Percentiles rank a stretch among this genome's conserved stretches.
Evolutionary conservation across 805 yeast genomes (phyloP).

Genomic region (Suhomyces canberraensis): DNA sequence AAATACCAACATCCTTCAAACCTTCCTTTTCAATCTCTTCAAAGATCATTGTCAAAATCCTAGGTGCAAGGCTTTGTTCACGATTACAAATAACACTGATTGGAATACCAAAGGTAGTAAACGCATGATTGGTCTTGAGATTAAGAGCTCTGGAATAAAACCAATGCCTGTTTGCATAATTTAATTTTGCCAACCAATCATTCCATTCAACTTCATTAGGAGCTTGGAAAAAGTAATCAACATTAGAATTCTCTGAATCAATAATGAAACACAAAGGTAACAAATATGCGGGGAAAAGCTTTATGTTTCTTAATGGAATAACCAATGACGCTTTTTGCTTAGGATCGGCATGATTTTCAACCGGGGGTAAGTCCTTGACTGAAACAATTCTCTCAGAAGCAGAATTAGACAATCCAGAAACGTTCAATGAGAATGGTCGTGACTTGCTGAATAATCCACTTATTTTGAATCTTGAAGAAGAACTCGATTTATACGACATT

Average conservation of each 20-base stretch:
- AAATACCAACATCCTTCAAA: conserved; percentile 84
- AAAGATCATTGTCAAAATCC: conserved; percentile 60
- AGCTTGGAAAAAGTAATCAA: conserved; percentile 68
- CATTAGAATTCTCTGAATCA: conserved; percentile 41
- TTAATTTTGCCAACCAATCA: conserved; percentile 64
- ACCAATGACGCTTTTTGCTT: conserved; percentile 50
- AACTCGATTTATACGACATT: conserved; percentile 34
- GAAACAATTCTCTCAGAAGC: conserved; percentile 44
- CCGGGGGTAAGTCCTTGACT: conserved; percentile 60
- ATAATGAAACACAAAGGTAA: conserved; percentile 49
- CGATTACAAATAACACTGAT: conserved; percentile 70
- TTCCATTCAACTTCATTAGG: conserved; percentile 56
- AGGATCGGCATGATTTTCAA: conserved; percentile 36
- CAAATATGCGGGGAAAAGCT: conserved; percentile 52
- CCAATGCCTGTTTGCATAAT: conserved; percentile 54
- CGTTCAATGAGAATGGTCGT: conserved; percentile 59
- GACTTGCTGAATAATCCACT: conserved; percentile 57
- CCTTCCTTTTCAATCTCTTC: conserved; percentile 84
- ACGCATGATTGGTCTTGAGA: conserved; percentile 16
- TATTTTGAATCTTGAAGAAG: conserved; percentile 45
- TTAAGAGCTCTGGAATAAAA: conserved; percentile 43
- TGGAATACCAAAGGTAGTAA: conserved; percentile 80
- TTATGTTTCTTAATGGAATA: conserved; percentile 44
- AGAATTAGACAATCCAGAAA: conserved; percentile 27
- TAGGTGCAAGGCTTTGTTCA: conserved; percentile 62